Base-by-base conservation (phyloP, 306 rosid genomes). In the Macrotyloma uniflorum region DNA sequence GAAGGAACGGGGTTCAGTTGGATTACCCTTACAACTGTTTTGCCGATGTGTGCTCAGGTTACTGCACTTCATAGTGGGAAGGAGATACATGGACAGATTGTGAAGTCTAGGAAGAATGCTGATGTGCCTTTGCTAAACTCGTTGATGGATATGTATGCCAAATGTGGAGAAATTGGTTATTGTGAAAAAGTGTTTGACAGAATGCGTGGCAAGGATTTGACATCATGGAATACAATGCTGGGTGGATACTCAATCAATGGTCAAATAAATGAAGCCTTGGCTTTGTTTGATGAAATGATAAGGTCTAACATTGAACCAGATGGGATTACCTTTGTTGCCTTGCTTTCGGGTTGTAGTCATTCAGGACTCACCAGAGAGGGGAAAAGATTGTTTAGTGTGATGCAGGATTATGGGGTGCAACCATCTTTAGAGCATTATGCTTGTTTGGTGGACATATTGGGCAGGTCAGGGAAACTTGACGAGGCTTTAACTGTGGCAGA, bases 171-270 rank as follows among this genome's bases (percentile, higher is more conserved):
- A 45, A 75, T 86, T 59, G 79, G 81, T 76, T 90, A 83, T 58
- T 80, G 90, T 76, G 57, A 76, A 49, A 86, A 81, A 65, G 83
- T 86, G 24, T 90, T 88, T 74, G 71, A 83, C 13, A 59, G 50
- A 36, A 83, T 86, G 89, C 85, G 40, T 8, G 35, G 40, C 26
- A 85, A 76, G 77, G 92, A 86, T 73, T 83, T 86, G 75, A 86
- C 89, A 4, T 79, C 94, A 3, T 86, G 94, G 92, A 90, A 90
- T 71, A 90, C 87, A 38, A 75, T 88, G 83, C 84, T 90, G 8
- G 65, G 75, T 8, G 92, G 92, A 4, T 83, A 81, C 79, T 84
- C 90, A 12, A 42, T 81, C 66, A 90, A 90, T 74, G 89, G 93
- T 64, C 63, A 66, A 55, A 73, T 85, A 16, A 70, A 87, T 58